Evolutionary conservation across 306 rosid species (phyloP), one percentile per base, ranked within the genome.

Genomic region (Sicyos edulis): DNA sequence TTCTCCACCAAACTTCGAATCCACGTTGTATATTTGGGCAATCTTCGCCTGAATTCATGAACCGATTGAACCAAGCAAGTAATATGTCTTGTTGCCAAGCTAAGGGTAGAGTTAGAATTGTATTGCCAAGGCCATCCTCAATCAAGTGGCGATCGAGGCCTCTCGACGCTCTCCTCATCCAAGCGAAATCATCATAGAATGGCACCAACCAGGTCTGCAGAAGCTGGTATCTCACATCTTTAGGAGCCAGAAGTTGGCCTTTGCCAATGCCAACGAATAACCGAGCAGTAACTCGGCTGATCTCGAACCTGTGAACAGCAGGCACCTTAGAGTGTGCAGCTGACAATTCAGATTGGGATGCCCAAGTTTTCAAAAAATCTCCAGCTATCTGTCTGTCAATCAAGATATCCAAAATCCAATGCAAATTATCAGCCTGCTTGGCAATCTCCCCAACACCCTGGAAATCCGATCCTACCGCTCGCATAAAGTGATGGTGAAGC

Each of bases 21-120:
- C 96, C 99, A 70, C 96, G 86, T 84, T 89, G 99, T 75, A 93
- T 91, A 73, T 93, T 93, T n/a, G 99, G 99, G 82, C 96, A 93
- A 86, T 91, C 99, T 83, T 93, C 99, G 1, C 97, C 88, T 0
- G 95, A 91, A 77, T 89, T 93, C 86, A 91, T 79, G 84, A 91
- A 93, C 13, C 97, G 91, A 68, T 93, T 76, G 81, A 93, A 91
- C 99, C 99, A 93, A 78, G 92, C 92, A 29, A 93, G 96, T 80
- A 93, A 85, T 74, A 93, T 83, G 56, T 93, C 99, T 74, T 93
- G 96, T 74, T 93, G 99, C 95, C 92, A 85, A 80, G 96, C 84
- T 52, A 93, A 85, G 47, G 99, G 99, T 58, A 93, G 85, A 29
- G 99, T 91, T 58, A 93, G 95, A 77, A 93, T 93, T 9, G 99